phyloP scores from a whole-genome alignment of 2,329 filamentous ascomycete species.

The Ophioceras dolichostomum region DNA sequence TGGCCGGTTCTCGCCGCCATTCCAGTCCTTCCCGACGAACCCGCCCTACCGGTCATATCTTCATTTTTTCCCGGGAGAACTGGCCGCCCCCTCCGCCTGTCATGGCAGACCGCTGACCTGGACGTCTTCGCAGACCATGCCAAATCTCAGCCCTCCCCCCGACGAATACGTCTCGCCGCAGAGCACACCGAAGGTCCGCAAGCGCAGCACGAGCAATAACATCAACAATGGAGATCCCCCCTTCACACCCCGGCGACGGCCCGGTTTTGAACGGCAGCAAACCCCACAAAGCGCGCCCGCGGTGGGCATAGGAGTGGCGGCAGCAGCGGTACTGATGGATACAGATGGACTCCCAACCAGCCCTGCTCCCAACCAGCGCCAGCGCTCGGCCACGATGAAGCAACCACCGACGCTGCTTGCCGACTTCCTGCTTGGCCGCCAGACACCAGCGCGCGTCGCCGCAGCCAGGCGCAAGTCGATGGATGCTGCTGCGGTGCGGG shows the following conservation, averaged over 20 bases:
- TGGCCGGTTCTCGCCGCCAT: too few species aligned
- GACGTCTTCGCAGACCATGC: constrained; percentile 8
- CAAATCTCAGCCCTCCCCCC: constrained; percentile 6
- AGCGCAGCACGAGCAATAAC: constrained; percentile 1
- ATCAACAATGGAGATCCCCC: background rate
- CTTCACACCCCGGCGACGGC: constrained; percentile 1
- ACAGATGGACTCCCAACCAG: too few species aligned
- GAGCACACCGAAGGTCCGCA: background rate
- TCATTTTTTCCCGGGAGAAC: too few species aligned
- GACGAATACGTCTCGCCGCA: constrained; percentile 6
- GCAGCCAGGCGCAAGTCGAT: constrained; percentile 42
- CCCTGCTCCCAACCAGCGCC: constrained; percentile 9
- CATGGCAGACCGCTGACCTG: constrained; percentile 6
- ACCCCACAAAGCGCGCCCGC: constrained; percentile 28
- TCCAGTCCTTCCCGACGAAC: too few species aligned
- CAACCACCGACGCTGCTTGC: constrained; percentile 36
- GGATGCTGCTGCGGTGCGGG: constrained; percentile 41
- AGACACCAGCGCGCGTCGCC: constrained; percentile 40
- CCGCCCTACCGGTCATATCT: too few species aligned
- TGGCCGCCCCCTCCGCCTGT: too few species aligned
- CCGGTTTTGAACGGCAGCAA: constrained; percentile 9
- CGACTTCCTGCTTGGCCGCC: constrained; percentile 46
- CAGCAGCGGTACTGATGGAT: constrained; percentile 4
- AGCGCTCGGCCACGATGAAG: constrained; percentile 25
- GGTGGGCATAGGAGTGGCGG: constrained; percentile 18